phyloP scores from a whole-genome alignment of 495 filamentous ascomycete species.

The Daldinia caldariorum region DNA sequence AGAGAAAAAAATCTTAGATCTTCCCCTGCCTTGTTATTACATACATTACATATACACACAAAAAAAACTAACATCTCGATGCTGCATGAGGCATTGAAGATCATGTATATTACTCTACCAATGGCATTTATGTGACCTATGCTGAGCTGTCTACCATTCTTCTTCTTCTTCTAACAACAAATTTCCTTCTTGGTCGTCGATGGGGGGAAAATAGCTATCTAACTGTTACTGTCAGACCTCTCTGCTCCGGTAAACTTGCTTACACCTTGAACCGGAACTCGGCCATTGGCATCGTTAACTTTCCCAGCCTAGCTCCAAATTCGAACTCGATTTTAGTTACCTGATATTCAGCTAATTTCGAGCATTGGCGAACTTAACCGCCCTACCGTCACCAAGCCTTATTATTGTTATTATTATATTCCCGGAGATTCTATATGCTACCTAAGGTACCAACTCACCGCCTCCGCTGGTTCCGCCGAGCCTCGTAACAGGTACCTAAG shows the following conservation, averaged over 20 bases:
- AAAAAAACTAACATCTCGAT: conserved; percentile 35
- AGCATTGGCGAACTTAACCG: conserved; percentile 3
- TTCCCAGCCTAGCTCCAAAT: conserved; percentile 11
- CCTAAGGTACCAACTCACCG: conserved; percentile 29
- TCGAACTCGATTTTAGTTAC: conserved; percentile 17
- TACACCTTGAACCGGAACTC: conserved; percentile 28
- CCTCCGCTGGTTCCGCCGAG: conserved; percentile 20
- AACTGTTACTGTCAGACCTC: conserved; percentile 25
- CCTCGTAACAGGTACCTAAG: conserved; percentile 1
- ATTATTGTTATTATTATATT: neutral
- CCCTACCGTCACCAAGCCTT: conserved; percentile 21
- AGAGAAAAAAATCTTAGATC: neutral
- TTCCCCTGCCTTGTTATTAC: conserved; percentile 3
- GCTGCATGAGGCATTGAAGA: conserved; percentile 40
- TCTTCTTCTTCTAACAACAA: neutral
- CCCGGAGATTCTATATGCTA: conserved; percentile 10
- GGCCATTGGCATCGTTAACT: conserved; percentile 24
- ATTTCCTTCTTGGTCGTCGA: conserved; percentile 21
- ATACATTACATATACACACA: no score
- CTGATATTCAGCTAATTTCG: neutral
- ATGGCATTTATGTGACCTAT: conserved; percentile 41
- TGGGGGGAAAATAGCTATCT: neutral
- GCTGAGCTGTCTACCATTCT: neutral
- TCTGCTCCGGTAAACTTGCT: conserved; percentile 28
- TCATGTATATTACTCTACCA: conserved; percentile 43